A percentile compares a stretch with the other conserved stretches of the same genome.
These are phyloP conservation scores for Myriangium duriaei DNA, from an alignment of 2,329 filamentous ascomycete genomes.

Conservation along the genomic window DNA sequence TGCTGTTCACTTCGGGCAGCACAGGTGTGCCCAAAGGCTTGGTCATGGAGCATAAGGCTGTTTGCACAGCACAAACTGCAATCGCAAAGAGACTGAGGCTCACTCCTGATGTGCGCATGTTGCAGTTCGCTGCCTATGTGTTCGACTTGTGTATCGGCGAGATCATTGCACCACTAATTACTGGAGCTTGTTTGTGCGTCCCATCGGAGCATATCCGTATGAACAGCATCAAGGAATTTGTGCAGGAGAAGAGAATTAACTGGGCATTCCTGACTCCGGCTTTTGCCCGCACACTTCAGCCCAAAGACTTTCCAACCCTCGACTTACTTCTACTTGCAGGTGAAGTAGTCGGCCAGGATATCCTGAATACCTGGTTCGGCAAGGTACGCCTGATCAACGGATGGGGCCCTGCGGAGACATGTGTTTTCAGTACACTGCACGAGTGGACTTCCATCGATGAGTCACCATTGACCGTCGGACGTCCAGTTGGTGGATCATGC, in stretches of 20 bases:
- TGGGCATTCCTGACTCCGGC: constrained; percentile 5
- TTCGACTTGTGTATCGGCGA: constrained; percentile 3
- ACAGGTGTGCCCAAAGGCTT: constrained; percentile 2
- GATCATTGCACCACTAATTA: constrained; percentile 2
- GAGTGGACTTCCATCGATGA: not conserved
- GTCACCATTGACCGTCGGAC: not conserved
- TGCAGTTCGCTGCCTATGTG: constrained; percentile 2
- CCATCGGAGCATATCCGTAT: constrained; percentile 1
- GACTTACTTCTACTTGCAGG: constrained; percentile 3
- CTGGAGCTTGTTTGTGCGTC: constrained; percentile 1
- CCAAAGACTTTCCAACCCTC: not conserved
- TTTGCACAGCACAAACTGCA: not conserved
- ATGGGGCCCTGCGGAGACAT: constrained; percentile 4
- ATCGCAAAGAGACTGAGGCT: not conserved
- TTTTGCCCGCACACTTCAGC: not conserved
- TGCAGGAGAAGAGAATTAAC: not conserved
- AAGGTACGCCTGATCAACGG: constrained; percentile 1
- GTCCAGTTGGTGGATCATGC: constrained; percentile 1
- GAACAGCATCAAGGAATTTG: not conserved
- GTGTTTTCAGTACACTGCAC: constrained; percentile 1
- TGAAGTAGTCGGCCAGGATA: not conserved
- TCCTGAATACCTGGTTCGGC: constrained; percentile 2
- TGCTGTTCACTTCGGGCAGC: constrained; percentile 6
- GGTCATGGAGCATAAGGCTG: constrained; percentile 2
- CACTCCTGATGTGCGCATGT: not conserved